phyloP scores from a whole-genome alignment of 768 basidiomycete genomes.

The Kwoniella europaea region DNA sequence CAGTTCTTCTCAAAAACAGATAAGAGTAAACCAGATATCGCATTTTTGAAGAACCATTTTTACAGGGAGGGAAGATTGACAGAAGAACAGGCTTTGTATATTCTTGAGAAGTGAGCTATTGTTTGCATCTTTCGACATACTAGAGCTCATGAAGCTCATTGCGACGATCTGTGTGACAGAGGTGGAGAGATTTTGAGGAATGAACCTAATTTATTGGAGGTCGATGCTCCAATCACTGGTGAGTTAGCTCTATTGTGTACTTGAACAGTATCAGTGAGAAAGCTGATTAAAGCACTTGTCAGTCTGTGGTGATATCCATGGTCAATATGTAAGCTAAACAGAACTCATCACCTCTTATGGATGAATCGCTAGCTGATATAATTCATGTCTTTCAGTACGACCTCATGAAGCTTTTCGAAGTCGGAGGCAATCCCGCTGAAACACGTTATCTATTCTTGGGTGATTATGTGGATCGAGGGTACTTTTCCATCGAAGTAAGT shows the following conservation, averaged over 20 bases:
- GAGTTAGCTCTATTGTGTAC: constrained; percentile 45
- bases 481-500: constrained; percentile 90
- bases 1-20: constrained; percentile 90
- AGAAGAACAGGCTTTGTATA: constrained; percentile 94
- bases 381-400: constrained; percentile 68
- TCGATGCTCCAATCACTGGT: constrained; percentile 99
- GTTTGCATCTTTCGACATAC: neutral
- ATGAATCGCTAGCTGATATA: neutral
- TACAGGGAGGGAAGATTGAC: constrained; percentile 92
- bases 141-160: constrained; percentile 18
- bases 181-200: constrained; percentile 73
- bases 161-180: constrained; percentile 18
- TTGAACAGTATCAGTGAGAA: neutral
- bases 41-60: constrained; percentile 98
- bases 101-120: constrained; percentile 69
- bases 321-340: constrained; percentile 79
- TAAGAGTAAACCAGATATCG: constrained; percentile 88
- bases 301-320: constrained; percentile 98
- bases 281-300: neutral
- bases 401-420: constrained; percentile 93
- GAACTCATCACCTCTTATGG: neutral
- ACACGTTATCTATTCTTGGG: constrained; percentile 91
- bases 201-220: constrained; percentile 88
- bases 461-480: constrained; percentile 91
- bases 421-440: constrained; percentile 91